Base-by-base conservation (phyloP, 2,329 filamentous ascomycete species). In the Colletotrichum sp. region DNA sequence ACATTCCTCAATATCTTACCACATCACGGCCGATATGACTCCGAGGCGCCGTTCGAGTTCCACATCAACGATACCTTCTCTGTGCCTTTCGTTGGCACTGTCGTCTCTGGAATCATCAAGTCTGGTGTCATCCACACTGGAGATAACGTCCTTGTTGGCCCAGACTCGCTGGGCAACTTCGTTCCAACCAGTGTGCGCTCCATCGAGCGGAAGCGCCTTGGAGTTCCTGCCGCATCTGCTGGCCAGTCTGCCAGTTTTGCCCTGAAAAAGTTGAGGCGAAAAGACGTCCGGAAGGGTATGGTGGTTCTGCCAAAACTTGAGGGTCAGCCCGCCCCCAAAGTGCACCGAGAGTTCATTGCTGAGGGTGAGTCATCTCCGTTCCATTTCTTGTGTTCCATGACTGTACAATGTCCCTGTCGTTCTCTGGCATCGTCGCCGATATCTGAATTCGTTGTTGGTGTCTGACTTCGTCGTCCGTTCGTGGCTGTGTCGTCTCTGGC, bases 51-150 rank as follows among this genome's bases (percentile, higher is more conserved):
- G 0, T 98, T 99, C 79, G 97, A 99, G 83, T 98, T 99, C 80
- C 93, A 98, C 76, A 91, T 99, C 78, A 99, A 99, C 82, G 97
- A 99, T 83, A 99, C 95, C 0, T 99, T 99, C 89, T 98, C 96
- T 0, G 97, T 99, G 6, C 97, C 97, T 3, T 98, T 98, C 84
- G 96, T 98, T 1, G 97, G 97, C 15, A 99, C 97, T 0, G 97
- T 99, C 0, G 96, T 99, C 2, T 97, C 95, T 44, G 97, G 97
- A 0, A 96, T 99, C 39, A 93, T 99, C 77, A 98, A 98, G 81
- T 92, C 93, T 2, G 94, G 96, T 1, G 93, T 98, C 2, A 91
- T 98, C 18, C 97, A 99, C 82, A 92, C 95, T 1, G 96, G 96
- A n/a, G 97, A 99, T 81, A 92, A 90, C 9, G 93, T 99, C 6